Conservation (phyloP, 208 protist genomes). For the Borovskyia barvae region DNA sequence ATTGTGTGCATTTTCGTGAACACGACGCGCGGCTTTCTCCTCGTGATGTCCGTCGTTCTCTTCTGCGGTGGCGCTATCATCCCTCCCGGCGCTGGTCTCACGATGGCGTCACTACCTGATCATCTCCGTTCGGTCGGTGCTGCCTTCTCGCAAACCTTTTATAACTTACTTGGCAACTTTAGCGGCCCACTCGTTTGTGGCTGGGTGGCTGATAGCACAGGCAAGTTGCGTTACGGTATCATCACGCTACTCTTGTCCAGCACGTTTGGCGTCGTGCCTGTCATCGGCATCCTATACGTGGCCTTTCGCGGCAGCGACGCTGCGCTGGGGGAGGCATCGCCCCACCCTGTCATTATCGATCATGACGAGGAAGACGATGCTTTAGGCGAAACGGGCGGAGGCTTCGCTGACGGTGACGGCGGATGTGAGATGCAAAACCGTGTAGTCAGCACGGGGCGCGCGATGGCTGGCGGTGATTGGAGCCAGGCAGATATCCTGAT, state of each 20-base stretch:
- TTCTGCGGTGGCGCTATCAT: conserved; percentile 88
- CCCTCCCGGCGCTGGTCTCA: conserved; percentile 70
- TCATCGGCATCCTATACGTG: conserved; percentile 42
- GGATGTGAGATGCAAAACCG: too few species aligned
- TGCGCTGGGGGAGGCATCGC: too few species aligned
- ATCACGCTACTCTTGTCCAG: conserved; percentile 65
- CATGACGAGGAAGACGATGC: too few species aligned
- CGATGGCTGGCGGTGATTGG: too few species aligned
- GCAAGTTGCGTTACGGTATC: conserved; percentile 75
- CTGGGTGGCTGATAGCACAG: conserved; percentile 59
- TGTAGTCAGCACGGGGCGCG: too few species aligned
- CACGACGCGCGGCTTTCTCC: conserved; percentile 60
- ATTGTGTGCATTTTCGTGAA: conserved; percentile 76
- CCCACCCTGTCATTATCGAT: too few species aligned
- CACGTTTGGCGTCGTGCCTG: conserved; percentile 57
- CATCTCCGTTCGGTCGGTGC: conserved; percentile 59
- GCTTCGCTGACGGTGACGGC: too few species aligned
- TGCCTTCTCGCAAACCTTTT: conserved; percentile 83
- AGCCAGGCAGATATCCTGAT: too few species aligned
- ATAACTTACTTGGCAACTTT: conserved; percentile 89
- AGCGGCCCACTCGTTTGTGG: conserved; percentile 87
- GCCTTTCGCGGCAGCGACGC: conserved; percentile 16
- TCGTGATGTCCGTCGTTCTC: conserved; percentile 81
- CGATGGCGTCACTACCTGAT: conserved; percentile 68
- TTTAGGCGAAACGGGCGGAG: too few species aligned